Percentiles rank a stretch among this genome's conserved stretches.
Conservation (phyloP, 805 yeast species). For the Tetrapisispora iriomotensis region DNA sequence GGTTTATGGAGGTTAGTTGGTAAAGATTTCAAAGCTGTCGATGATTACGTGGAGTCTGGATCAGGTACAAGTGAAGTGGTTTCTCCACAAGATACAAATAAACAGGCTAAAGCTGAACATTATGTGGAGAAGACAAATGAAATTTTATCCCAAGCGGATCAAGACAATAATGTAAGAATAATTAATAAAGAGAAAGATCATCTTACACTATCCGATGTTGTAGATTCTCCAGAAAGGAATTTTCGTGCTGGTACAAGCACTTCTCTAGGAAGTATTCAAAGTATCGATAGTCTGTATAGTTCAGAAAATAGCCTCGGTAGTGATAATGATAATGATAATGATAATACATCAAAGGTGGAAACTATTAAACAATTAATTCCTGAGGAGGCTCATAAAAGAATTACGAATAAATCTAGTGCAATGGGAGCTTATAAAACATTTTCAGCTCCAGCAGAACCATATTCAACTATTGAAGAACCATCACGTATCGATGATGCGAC, state of each 20-base stretch:
- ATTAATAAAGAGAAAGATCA: no score
- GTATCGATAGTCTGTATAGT: constrained; percentile 7
- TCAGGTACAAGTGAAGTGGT: background rate
- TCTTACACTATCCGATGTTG: no score
- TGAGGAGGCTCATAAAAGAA: constrained; percentile 2
- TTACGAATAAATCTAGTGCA: background rate
- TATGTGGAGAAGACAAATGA: background rate
- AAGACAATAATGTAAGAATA: background rate
- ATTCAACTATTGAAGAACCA: background rate
- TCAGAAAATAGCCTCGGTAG: background rate
- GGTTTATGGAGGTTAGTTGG: constrained; percentile 66
- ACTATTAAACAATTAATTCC: constrained; percentile 1
- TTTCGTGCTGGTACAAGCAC: background rate
- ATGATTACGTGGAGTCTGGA: constrained; percentile 12
- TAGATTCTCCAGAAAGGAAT: no score
- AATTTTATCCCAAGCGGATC: background rate
- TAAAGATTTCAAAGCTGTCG: constrained; percentile 47
- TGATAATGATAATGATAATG: background rate
- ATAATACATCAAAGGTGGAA: background rate
- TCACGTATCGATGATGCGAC: background rate
- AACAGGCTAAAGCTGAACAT: background rate
- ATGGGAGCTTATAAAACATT: background rate
- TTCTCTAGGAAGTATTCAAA: constrained; percentile 6
- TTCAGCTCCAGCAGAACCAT: constrained; percentile 4
- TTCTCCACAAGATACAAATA: constrained; percentile 1